These are phyloP conservation scores for Hygrophoropsis aurantiaca DNA, from an alignment of 768 basidiomycete genomes.

Conservation along the genomic window DNA sequence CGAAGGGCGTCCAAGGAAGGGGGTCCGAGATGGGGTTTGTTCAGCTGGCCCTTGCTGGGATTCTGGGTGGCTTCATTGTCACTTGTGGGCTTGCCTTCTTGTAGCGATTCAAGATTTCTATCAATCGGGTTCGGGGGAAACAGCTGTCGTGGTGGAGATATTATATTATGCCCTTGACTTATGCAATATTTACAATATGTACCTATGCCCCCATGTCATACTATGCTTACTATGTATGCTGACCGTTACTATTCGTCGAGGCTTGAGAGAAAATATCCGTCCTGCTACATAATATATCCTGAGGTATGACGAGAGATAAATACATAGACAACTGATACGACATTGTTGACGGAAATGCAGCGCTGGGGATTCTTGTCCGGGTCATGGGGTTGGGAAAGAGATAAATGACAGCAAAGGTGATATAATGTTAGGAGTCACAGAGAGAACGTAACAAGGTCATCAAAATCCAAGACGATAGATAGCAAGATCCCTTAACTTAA, in stretches of 20 bases:
- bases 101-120: conserved; percentile 25
- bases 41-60: conserved; percentile 32
- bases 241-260: conserved; percentile 18
- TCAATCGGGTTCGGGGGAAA: neutral
- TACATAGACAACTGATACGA: neutral
- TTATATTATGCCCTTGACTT: neutral
- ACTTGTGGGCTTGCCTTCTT: conserved; percentile 28
- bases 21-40: conserved; percentile 19
- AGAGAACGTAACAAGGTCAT: neutral
- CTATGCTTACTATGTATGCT: conserved; percentile 4
- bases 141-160: conserved; percentile 5
- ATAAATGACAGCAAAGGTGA: neutral
- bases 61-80: conserved; percentile 29
- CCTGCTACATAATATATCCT: neutral
- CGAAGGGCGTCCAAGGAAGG: neutral
- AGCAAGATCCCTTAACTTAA: neutral
- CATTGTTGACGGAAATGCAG: too few relatives aligned
- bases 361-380: too few relatives aligned
- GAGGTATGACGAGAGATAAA: neutral
- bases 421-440: neutral
- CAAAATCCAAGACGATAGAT: neutral
- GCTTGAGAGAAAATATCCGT: neutral
- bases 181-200: neutral
- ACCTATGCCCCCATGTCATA: conserved; percentile 8
- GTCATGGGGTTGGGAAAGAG: too few relatives aligned